phyloP scores from a whole-genome alignment of 495 filamentous ascomycete genomes.

The Pseudevernia furfuracea region DNA sequence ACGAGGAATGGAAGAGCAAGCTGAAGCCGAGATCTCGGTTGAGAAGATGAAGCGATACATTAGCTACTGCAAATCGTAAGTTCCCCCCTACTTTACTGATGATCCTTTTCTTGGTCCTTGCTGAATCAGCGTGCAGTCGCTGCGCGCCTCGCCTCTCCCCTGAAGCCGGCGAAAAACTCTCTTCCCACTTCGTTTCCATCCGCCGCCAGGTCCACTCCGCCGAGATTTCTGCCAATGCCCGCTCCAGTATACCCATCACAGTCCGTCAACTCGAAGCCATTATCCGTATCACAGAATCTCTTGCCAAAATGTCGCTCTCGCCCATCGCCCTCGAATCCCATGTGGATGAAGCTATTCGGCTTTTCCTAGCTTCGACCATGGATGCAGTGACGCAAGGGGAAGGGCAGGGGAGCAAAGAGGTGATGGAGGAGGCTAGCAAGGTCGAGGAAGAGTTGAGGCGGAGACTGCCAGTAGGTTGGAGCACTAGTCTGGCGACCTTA shows the following conservation, averaged over 20 bases:
- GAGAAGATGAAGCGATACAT: constrained; percentile 99
- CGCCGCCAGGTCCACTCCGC: constrained; percentile 87
- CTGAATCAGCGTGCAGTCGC: constrained; percentile 43
- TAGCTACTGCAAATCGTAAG: constrained; percentile 91
- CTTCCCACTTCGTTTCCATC: constrained; percentile 94
- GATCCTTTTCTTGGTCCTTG: background rate
- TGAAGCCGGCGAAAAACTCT: constrained; percentile 92
- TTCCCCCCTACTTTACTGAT: constrained; percentile 26
- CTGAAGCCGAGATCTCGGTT: constrained; percentile 77
- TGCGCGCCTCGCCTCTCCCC: constrained; percentile 89
- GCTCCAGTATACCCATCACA: constrained; percentile 93
- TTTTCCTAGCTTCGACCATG: constrained; percentile 97
- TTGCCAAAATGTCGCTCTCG: constrained; percentile 82
- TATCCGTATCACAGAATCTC: constrained; percentile 90
- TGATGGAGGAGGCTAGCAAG: constrained; percentile 80
- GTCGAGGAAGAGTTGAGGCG: constrained; percentile 88
- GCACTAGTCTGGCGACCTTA: constrained; percentile 77
- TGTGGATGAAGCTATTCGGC: constrained; percentile 94
- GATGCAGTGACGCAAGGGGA: constrained; percentile 90
- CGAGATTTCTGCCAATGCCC: constrained; percentile 76
- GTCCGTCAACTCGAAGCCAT: constrained; percentile 96
- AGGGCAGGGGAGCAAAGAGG: constrained; percentile 58
- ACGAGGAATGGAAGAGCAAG: constrained; percentile 71
- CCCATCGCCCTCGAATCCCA: constrained; percentile 82
- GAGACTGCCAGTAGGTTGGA: constrained; percentile 89